These are phyloP conservation scores for Phytopythium cucurbitacearum DNA, from an alignment of 352 stramenopile genomes.

Conservation along the genomic window DNA sequence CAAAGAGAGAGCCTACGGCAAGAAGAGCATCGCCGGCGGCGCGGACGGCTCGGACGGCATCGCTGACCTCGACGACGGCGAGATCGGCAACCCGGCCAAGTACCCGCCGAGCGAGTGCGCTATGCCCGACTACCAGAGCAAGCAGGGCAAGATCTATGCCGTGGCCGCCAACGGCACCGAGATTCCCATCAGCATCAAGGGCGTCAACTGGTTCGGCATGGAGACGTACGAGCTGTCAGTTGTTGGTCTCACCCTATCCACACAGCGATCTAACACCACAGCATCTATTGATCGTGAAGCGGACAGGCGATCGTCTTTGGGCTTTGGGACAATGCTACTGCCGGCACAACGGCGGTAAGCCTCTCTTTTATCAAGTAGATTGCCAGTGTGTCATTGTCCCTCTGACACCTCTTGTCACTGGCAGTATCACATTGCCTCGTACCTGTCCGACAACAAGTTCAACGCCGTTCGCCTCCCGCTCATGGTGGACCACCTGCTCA, in stretches of 20 bases:
- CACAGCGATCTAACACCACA: neutral
- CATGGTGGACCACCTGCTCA: constrained; percentile 26
- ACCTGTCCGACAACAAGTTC: constrained; percentile 36
- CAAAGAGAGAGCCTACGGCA: neutral
- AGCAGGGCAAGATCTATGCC: constrained; percentile 38
- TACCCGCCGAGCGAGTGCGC: constrained; percentile 28
- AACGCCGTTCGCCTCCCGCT: constrained; percentile 26
- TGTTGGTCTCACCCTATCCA: neutral
- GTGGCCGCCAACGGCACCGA: constrained; percentile 35
- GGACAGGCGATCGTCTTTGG: constrained; percentile 19
- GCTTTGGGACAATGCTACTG: constrained; percentile 22
- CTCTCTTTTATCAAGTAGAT: neutral
- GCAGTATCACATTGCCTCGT: constrained; percentile 29
- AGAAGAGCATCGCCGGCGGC: constrained; percentile 4
- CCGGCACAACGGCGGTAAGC: constrained; percentile 17
- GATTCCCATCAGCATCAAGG: constrained; percentile 34
- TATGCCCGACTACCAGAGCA: constrained; percentile 36
- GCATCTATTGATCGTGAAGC: neutral
- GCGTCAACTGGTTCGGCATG: constrained; percentile 42
- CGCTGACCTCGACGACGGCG: constrained; percentile 26
- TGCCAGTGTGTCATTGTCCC: neutral
- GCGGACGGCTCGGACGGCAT: constrained; percentile 7
- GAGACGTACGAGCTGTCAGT: constrained; percentile 15
- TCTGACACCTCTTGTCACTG: neutral
- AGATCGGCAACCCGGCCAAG: constrained; percentile 48